Evolutionary conservation across 78 protist genomes (phyloP).

Genomic region (Planoprotostelium fungivorum): DNA sequence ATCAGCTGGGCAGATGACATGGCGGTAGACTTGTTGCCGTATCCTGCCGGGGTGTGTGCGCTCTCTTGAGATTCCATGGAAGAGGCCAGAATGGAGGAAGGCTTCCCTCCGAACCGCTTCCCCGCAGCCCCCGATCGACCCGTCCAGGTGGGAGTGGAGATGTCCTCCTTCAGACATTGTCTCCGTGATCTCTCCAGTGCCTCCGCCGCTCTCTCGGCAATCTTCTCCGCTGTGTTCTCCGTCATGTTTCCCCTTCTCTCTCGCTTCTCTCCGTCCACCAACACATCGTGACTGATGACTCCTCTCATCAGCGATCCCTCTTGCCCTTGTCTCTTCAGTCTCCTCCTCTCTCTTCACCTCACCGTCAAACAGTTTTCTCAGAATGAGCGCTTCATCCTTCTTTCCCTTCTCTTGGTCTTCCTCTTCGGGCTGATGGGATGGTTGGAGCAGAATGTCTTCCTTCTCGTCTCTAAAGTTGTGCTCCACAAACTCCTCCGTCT

Average conservation of each 20-base stretch:
- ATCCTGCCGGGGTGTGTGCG: background rate
- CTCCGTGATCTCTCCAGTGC: constrained; percentile 20
- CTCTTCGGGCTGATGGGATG: background rate
- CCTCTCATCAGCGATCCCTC: constrained; percentile 36
- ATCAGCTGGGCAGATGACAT: background rate
- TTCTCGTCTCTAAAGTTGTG: background rate
- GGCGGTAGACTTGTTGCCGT: background rate
- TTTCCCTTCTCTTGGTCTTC: background rate
- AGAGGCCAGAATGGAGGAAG: background rate
- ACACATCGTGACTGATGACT: constrained; percentile 36
- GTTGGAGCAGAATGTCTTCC: background rate
- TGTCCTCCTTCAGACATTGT: constrained; percentile 3
- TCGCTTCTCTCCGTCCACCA: constrained; percentile 37
- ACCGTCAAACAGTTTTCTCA: background rate
- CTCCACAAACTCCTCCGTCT: background rate
- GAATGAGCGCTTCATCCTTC: constrained; percentile 15
- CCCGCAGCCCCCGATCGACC: constrained; percentile 41
- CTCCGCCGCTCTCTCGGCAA: constrained; percentile 41
- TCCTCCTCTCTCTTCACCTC: constrained; percentile 13
- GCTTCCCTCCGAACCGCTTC: background rate
- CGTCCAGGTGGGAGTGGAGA: constrained; percentile 50
- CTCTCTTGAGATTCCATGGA: background rate
- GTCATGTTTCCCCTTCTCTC: constrained; percentile 9
- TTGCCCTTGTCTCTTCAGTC: constrained; percentile 31
- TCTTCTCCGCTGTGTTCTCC: constrained; percentile 30